phyloP scores from a whole-genome alignment of 257 asterid genomes.

The Paraleonurus japonicus region DNA sequence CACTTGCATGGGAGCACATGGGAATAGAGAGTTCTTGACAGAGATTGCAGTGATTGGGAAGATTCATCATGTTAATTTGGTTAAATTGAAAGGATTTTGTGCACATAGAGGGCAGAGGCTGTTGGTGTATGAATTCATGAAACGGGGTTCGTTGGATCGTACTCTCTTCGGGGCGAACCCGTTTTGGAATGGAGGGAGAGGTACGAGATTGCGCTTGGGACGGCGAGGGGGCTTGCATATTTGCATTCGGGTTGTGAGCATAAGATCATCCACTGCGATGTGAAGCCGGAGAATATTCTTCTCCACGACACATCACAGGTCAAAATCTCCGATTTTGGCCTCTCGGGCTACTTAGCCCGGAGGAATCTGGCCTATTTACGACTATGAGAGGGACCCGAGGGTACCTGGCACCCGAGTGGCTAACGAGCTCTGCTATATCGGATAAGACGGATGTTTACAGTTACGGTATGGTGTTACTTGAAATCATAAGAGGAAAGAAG shows the following conservation, averaged over 20 bases:
- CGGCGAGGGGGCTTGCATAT: slow-evolving; percentile 78
- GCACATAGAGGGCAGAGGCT: slow-evolving; percentile 50
- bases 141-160: slow-evolving; percentile 69
- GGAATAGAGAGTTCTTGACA: slow-evolving; percentile 62
- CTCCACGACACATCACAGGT: slow-evolving; percentile 61
- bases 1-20: slow-evolving; percentile 58
- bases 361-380: slow-evolving; percentile 66
- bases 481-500: slow-evolving; percentile 69
- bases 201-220: slow-evolving; percentile 68
- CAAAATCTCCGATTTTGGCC: slow-evolving; percentile 86
- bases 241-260: slow-evolving; percentile 75
- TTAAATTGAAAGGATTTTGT: slow-evolving; percentile 64
- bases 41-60: slow-evolving; percentile 80
- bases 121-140: slow-evolving; percentile 81
- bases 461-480: slow-evolving; percentile 77
- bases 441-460: slow-evolving; percentile 84
- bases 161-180: slow-evolving; percentile 54
- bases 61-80: slow-evolving; percentile 75
- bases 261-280: slow-evolving; percentile 84
- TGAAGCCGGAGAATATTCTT: slow-evolving; percentile 86
- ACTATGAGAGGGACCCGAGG: slow-evolving; percentile 86
- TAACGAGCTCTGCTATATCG: slow-evolving; percentile 70
- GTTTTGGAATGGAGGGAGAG: slow-evolving; percentile 67
- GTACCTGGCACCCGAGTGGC: slow-evolving; percentile 85
- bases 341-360: slow-evolving; percentile 68